Conservation (phyloP, 805 yeast genomes). For the Saturnispora zaruensis region DNA sequence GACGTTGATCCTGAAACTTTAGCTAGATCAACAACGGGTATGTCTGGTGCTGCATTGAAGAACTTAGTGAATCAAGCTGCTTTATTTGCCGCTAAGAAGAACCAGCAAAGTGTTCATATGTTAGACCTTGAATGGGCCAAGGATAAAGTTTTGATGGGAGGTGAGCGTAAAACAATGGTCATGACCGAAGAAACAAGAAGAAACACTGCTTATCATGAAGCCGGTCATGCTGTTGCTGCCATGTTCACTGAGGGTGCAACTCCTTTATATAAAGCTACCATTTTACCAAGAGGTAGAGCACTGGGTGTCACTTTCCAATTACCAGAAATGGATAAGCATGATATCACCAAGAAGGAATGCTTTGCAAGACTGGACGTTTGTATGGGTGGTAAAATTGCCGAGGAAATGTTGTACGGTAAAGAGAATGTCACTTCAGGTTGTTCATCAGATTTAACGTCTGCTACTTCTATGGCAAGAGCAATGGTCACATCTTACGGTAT, state of each 20-base stretch:
- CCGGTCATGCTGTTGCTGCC: constrained; percentile 98
- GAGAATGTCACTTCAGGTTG: constrained; percentile 95
- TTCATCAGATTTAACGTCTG: constrained; percentile 80
- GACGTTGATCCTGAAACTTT: constrained; percentile 82
- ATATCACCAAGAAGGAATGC: constrained; percentile 82
- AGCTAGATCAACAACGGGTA: constrained; percentile 97
- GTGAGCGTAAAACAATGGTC: constrained; percentile 96
- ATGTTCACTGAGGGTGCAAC: constrained; percentile 91
- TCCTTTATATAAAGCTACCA: constrained; percentile 92
- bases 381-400: constrained; percentile 99
- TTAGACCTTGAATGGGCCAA: constrained; percentile 97
- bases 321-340: constrained; percentile 97
- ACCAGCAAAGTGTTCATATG: constrained; percentile 87
- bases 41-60: constrained; percentile 96
- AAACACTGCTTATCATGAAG: constrained; percentile 97
- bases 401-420: constrained; percentile 82
- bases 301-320: constrained; percentile 94
- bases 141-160: constrained; percentile 96
- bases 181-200: constrained; percentile 89
- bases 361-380: constrained; percentile 90
- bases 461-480: constrained; percentile 88
- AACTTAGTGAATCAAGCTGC: constrained; percentile 98
- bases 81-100: constrained; percentile 86
- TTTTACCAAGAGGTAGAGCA: constrained; percentile 94
- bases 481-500: constrained; percentile 97